Base-by-base conservation (phyloP, 345 rosid genomes). In the Eucalyptus cloeziana region DNA sequence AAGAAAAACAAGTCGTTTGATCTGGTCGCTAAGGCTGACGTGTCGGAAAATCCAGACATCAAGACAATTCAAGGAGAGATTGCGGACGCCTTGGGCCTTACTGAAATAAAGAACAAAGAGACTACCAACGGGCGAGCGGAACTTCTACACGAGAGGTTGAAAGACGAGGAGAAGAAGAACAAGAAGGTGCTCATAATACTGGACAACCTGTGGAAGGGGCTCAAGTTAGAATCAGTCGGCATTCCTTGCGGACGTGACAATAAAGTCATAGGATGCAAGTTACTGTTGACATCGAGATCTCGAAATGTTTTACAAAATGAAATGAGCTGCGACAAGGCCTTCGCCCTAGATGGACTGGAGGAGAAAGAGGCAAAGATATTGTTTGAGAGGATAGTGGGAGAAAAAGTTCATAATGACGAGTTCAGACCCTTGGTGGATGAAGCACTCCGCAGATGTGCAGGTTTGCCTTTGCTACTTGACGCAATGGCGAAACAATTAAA, bases 1-100 rank as follows among this genome's bases (percentile, higher is more conserved):
- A 5, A 0, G 0, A 1, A 5, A 33, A 2, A 17, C 1, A 19
- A 5, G 13, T 2, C 1, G 7, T 71, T 33, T 3, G 45, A 71
- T 33, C 7, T 5, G 25, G 2, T 71, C 13, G 81, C 81, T 17
- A 71, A 69, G 80, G 80, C 80, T 0, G 80, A 69, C 13, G 80
- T 69, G 24, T 69, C 80, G 7, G 1, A 69, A 69, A 33, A 33
- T 69, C 44, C 24, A 1, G 12, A 33, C 25, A 69, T 33, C 80
- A 10, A 69, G 4, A 33, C 0, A 4, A 33, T 69, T 69, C 80
- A 69, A 69, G 80, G 24, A 31, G 43, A 7, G 3, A 7, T 64
- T 64, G 76, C 76, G 6, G 0, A 15, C 1, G 71, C 9, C 1
- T 64, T 64, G 71, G 9, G 17, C 16, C 71, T 62, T 11, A 58